Evolutionary conservation across 768 basidiomycete genomes (phyloP), one percentile per base, ranked within the genome.

Genomic region (Auriculariales sp.): DNA sequence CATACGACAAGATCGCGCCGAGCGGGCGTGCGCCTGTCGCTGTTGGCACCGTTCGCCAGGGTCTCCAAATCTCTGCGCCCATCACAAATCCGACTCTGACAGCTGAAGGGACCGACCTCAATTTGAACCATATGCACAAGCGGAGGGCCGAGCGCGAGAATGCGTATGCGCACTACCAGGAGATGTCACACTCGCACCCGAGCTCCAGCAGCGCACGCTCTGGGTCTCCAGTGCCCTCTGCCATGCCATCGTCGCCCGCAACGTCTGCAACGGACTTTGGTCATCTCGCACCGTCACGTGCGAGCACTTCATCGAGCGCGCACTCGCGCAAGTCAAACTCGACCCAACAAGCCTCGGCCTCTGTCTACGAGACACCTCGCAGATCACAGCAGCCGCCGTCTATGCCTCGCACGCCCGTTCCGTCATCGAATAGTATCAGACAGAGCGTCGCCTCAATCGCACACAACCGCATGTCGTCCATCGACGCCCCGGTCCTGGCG

Each of bases 21-120:
- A 66, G 73, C 31, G 64, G 71, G 29, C 73, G 74, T 48, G 74
- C 81, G 44, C 83, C 83, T 24, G 57, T 79, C 32, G 64, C 81
- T 32, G 75, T 77, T 46, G 67, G 64, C 22, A 75, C 75, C 6
- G 63, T 74, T 47, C 74, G 69, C 29, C 78, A 81, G 58, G 76
- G 71, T 35, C 62, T 77, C 30, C 62, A 55, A 46, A 89, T 90
- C 55, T 88, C 84, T 28, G 87, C 86, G 3, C 86, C 86, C 6
- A 81, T 83, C 57, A 87, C 86, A 24, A 90, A 90, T 58, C 86
- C 86, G 4, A 77, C 79, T 11, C 75, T 89, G 50, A 85, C 84
- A 2, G 52, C 73, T 36, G 69, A 75, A 55, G 87, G 86, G 32
- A 79, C 81, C 9, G 83, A 85, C 53, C 66, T 85, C 58, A 87